phyloP scores from a whole-genome alignment of 192 early-diverging fungal species.

The Funneliformis mosseae region DNA sequence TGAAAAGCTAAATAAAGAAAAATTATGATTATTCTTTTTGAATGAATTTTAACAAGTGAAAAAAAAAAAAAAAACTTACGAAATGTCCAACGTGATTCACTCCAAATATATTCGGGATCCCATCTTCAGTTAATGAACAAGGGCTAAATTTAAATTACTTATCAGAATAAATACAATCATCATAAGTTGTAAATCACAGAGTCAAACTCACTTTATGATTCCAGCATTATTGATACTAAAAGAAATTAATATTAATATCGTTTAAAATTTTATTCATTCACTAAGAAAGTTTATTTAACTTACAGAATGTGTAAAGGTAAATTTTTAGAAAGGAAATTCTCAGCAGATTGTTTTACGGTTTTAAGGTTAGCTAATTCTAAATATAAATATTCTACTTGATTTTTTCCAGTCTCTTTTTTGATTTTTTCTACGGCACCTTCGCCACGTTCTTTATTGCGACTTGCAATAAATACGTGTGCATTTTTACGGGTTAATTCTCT shows the following conservation, averaged over 20 bases:
- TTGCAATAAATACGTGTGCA: slow-evolving; percentile 43
- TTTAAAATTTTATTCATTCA: background rate
- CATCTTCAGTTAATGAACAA: slow-evolving; percentile 39
- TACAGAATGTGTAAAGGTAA: slow-evolving; percentile 53
- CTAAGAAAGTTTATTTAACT: background rate
- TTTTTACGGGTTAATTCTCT: slow-evolving; percentile 37
- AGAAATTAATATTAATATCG: no score
- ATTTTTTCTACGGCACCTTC: slow-evolving; percentile 35
- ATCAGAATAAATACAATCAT: background rate
- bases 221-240: slow-evolving; percentile 45
- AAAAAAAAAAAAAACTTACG: background rate
- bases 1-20: slow-evolving; percentile 20
- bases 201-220: slow-evolving; percentile 31
- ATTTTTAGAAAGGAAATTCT: slow-evolving; percentile 36
- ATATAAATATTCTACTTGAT: slow-evolving; percentile 41
- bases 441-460: slow-evolving; percentile 28
- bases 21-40: background rate
- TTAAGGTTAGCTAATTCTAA: slow-evolving; percentile 38
- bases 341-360: slow-evolving; percentile 29
- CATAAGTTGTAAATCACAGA: background rate
- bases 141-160: slow-evolving; percentile 26
- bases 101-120: slow-evolving; percentile 48
- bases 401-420: slow-evolving; percentile 37
- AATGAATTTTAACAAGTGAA: background rate
- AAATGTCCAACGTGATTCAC: slow-evolving; percentile 52